Percentiles rank a stretch among this genome's conserved stretches.
Evolutionary conservation across 257 asterid species (phyloP).

Genomic region (Schizonepeta tenuifolia): DNA sequence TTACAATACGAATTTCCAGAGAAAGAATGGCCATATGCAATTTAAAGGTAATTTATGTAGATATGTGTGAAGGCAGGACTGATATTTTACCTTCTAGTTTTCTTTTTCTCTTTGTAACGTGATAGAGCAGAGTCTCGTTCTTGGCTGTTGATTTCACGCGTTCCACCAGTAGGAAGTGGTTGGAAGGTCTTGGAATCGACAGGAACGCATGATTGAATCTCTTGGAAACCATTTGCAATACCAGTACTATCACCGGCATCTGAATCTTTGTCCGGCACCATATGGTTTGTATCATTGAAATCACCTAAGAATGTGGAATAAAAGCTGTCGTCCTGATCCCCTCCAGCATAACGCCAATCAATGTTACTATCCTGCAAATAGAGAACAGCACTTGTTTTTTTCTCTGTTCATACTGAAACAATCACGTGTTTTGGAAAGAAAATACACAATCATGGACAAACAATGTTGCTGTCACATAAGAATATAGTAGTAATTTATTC

Average conservation of each 20-base stretch:
- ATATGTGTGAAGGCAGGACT: not conserved
- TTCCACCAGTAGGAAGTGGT: conserved; percentile 40
- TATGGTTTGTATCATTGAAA: conserved; percentile 51
- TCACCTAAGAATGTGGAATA: conserved; percentile 45
- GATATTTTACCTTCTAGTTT: conserved; percentile 69
- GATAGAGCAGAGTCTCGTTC: conserved; percentile 85
- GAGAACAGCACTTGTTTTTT: conserved; percentile 23
- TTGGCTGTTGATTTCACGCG: conserved; percentile 72
- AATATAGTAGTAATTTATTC: not conserved
- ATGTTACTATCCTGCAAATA: conserved; percentile 49
- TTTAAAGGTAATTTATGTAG: not conserved
- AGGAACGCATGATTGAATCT: conserved; percentile 45
- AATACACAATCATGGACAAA: no score
- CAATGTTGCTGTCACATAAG: not conserved
- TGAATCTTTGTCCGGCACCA: conserved; percentile 73
- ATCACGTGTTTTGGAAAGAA: not conserved
- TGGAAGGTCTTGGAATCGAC: conserved; percentile 42
- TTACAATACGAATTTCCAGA: not conserved
- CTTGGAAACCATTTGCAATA: conserved; percentile 45
- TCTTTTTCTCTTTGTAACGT: conserved; percentile 90
- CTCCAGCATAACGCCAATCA: conserved; percentile 47
- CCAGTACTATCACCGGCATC: conserved; percentile 49
- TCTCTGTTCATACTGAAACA: not conserved
- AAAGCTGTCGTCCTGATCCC: conserved; percentile 50
- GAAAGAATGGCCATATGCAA: not conserved